Evolutionary conservation across 2,329 filamentous ascomycete species (phyloP).

Genomic region (Rugonectria rugulosa): DNA sequence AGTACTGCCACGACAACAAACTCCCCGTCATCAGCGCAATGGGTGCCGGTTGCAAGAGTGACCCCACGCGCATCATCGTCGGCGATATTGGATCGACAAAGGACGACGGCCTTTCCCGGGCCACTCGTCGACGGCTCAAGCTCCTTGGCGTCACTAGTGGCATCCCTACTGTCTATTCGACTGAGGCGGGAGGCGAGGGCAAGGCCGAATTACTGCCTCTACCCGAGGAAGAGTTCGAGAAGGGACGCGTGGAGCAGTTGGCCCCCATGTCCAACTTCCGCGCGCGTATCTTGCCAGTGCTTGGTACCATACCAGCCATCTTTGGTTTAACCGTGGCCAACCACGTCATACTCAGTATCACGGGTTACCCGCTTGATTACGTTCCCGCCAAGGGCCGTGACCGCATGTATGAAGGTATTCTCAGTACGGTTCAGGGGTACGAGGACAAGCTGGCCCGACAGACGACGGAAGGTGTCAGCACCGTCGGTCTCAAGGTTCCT

Average conservation of each 20-base stretch:
- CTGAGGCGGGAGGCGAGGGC: slow-evolving; percentile 86
- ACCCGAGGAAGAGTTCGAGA: slow-evolving; percentile 84
- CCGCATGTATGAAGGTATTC: slow-evolving; percentile 89
- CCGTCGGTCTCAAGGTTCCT: slow-evolving; percentile 78
- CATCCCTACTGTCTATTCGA: slow-evolving; percentile 92
- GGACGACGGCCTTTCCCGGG: slow-evolving; percentile 87
- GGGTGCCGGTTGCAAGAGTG: slow-evolving; percentile 95
- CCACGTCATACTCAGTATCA: slow-evolving; percentile 84
- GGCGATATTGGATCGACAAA: slow-evolving; percentile 89
- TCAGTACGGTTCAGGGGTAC: slow-evolving; percentile 75
- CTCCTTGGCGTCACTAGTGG: slow-evolving; percentile 80
- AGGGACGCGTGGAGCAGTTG: slow-evolving; percentile 85
- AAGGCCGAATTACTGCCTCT: slow-evolving; percentile 91
- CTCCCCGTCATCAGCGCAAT: slow-evolving; percentile 91
- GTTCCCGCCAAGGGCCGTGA: slow-evolving; percentile 81
- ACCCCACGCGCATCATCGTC: slow-evolving; percentile 82
- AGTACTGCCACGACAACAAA: slow-evolving; percentile 81
- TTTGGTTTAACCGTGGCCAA: slow-evolving; percentile 94
- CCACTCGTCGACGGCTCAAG: slow-evolving; percentile 82
- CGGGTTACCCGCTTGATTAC: slow-evolving; percentile 87
- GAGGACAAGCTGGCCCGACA: slow-evolving; percentile 77
- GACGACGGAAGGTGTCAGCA: slow-evolving; percentile 40
- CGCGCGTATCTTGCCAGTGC: slow-evolving; percentile 90
- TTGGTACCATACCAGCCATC: slow-evolving; percentile 96
- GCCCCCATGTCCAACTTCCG: slow-evolving; percentile 92